Conservation (phyloP, 2,329 filamentous ascomycete genomes). For the Cladosporium sp. region DNA sequence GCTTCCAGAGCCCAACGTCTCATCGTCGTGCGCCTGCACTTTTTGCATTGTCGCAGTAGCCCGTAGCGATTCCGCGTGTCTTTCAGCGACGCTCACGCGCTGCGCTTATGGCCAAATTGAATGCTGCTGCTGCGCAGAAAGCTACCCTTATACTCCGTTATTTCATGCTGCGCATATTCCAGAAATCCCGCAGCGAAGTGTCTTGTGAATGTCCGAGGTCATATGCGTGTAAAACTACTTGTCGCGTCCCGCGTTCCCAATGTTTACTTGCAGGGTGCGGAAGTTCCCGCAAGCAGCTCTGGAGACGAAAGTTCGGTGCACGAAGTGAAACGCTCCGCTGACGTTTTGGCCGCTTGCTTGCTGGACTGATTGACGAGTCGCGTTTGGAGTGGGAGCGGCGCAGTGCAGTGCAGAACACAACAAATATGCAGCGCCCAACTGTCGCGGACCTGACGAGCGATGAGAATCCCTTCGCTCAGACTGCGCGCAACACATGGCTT, state of each 20-base stretch:
- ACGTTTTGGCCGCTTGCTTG: conserved; percentile 3
- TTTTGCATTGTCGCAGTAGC: conserved; percentile 19
- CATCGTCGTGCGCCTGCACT: conserved; percentile 22
- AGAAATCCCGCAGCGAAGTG: not conserved
- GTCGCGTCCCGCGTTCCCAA: not conserved
- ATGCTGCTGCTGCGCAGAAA: not conserved
- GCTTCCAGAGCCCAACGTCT: conserved; percentile 17
- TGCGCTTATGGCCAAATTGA: not conserved
- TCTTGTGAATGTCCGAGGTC: not conserved
- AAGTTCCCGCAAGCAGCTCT: not conserved
- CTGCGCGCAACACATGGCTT: conserved; percentile 84
- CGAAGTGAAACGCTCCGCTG: not conserved
- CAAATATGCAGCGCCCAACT: conserved; percentile 51
- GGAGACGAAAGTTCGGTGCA: conserved; percentile 1
- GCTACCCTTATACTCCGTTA: conserved; percentile 5
- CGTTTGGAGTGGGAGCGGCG: not conserved
- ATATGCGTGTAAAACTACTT: not conserved
- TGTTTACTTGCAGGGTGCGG: not conserved
- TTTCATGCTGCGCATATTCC: not conserved
- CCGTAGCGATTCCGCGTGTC: not conserved
- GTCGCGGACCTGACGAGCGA: conserved; percentile 63
- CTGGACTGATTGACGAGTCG: not conserved
- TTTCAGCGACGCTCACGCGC: not conserved
- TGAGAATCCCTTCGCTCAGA: conserved; percentile 60
- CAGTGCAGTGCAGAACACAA: not conserved